These are phyloP conservation scores for Phytophthora cryptogea DNA, from an alignment of 352 stramenopile genomes.

Conservation along the genomic window DNA sequence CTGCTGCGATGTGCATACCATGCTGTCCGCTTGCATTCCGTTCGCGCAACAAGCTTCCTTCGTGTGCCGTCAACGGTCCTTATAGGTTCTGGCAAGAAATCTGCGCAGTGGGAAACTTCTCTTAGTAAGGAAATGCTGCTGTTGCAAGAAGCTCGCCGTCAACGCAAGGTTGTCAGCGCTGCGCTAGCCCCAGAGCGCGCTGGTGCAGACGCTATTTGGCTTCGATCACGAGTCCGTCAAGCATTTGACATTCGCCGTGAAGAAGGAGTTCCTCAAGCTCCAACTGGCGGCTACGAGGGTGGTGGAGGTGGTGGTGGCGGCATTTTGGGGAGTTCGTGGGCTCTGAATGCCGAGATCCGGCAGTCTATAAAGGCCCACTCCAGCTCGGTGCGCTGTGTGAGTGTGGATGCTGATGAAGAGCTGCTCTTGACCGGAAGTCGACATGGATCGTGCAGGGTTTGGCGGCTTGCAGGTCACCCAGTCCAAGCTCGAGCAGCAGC, in stretches of 20 bases:
- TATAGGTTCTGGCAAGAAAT: conserved; percentile 20
- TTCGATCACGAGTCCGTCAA: conserved; percentile 34
- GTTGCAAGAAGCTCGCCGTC: conserved; percentile 55
- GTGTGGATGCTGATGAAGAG: conserved; percentile 63
- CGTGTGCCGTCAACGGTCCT: conserved; percentile 50
- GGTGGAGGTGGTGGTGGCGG: conserved; percentile 13
- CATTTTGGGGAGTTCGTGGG: conserved; percentile 30
- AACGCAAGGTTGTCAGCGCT: conserved; percentile 37
- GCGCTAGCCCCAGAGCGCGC: conserved; percentile 31
- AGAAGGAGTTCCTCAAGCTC: conserved; percentile 13
- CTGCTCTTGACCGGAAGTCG: conserved; percentile 73
- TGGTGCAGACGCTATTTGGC: conserved; percentile 36
- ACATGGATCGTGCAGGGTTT: conserved; percentile 72
- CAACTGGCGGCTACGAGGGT: conserved; percentile 35
- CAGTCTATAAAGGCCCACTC: conserved; percentile 70
- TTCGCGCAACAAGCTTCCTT: conserved; percentile 70
- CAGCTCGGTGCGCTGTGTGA: conserved; percentile 55
- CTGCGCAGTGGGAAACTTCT: conserved; percentile 44
- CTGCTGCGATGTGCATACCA: conserved; percentile 64
- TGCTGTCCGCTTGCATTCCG: conserved; percentile 49
- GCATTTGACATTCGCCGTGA: conserved; percentile 28
- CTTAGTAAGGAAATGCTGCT: conserved; percentile 60
- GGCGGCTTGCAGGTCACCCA: conserved; percentile 63
- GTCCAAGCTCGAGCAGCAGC: conserved; percentile 34
- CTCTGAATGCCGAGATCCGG: conserved; percentile 46